Evolutionary conservation across 2,329 filamentous ascomycete species (phyloP).

Genomic region (Thielaviopsis populi): DNA sequence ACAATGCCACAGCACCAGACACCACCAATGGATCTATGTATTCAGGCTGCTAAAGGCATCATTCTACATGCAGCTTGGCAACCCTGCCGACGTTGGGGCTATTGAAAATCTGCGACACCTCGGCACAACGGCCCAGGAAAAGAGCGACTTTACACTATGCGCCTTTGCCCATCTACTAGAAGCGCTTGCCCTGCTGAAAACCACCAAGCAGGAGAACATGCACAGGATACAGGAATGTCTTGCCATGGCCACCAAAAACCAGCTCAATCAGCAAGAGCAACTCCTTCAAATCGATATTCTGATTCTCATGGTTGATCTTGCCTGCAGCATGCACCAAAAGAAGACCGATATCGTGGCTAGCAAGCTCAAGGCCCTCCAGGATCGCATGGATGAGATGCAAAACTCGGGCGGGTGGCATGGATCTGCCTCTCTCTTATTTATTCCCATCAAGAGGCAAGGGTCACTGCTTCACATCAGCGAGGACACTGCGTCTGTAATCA

Average conservation of each 20-base stretch:
- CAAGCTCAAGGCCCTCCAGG: constrained; percentile 49
- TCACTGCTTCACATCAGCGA: constrained; percentile 33
- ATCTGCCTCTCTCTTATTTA: constrained; percentile 33
- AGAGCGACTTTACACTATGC: constrained; percentile 48
- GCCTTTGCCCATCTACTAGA: constrained; percentile 53
- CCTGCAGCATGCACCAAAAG: constrained; percentile 51
- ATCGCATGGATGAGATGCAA: constrained; percentile 42
- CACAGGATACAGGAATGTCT: constrained; percentile 58
- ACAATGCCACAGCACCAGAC: constrained; percentile 36
- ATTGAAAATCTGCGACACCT: constrained; percentile 57
- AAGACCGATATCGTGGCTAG: constrained; percentile 38
- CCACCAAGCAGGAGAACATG: constrained; percentile 47
- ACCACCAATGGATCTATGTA: constrained; percentile 59
- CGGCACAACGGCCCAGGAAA: constrained; percentile 40
- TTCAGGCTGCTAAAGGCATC: constrained; percentile 61
- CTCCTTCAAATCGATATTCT: constrained; percentile 53
- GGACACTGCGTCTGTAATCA: constrained; percentile 42
- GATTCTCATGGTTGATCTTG: constrained; percentile 52
- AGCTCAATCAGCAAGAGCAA: constrained; percentile 47
- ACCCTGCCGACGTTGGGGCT: constrained; percentile 44
- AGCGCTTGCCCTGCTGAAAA: constrained; percentile 52
- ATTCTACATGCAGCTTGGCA: constrained; percentile 47
- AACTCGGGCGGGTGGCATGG: constrained; percentile 31
- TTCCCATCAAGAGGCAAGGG: constrained; percentile 37
- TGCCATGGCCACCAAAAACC: constrained; percentile 56